Percentiles rank a stretch among this genome's conserved stretches.
Evolutionary conservation across 78 protist species (phyloP).

Genomic region (Planoprotostelium fungivorum): DNA sequence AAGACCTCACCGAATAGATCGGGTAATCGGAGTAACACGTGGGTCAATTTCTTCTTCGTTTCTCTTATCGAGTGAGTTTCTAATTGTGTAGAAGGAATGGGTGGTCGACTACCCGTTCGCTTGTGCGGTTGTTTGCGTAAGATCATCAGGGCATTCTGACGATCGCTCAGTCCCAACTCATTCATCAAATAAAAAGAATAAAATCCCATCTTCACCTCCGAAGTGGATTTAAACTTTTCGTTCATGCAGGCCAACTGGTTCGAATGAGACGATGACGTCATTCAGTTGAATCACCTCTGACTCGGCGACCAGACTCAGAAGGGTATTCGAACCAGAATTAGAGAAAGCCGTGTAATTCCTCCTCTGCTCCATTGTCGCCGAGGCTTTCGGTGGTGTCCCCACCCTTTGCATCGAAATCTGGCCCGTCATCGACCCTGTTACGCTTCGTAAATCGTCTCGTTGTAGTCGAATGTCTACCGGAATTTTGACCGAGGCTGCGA

Average conservation of each 20-base stretch:
- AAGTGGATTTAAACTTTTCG: background rate
- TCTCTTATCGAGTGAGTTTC: background rate
- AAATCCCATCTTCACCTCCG: background rate
- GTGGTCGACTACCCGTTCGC: background rate
- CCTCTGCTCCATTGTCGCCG: background rate
- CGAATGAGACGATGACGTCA: background rate
- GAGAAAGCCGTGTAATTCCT: background rate
- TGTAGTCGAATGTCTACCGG: no score
- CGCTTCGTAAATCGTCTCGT: no score
- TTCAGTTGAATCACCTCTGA: background rate
- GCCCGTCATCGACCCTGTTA: no score
- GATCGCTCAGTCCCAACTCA: background rate
- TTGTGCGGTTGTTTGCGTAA: background rate
- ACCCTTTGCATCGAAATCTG: background rate
- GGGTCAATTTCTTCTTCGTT: background rate
- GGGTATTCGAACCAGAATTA: background rate
- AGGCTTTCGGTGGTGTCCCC: background rate
- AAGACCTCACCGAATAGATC: background rate
- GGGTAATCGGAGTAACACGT: background rate
- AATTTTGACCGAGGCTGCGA: background rate
- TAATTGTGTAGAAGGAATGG: background rate
- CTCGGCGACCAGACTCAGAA: background rate
- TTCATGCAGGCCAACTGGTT: background rate
- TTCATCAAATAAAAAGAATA: no score
- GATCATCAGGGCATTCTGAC: background rate